Percentiles rank a stretch among this genome's conserved stretches.
These are phyloP conservation scores for Persicaria tinctoria DNA, from an alignment of 148 eudicot genomes.

Conservation along the genomic window DNA sequence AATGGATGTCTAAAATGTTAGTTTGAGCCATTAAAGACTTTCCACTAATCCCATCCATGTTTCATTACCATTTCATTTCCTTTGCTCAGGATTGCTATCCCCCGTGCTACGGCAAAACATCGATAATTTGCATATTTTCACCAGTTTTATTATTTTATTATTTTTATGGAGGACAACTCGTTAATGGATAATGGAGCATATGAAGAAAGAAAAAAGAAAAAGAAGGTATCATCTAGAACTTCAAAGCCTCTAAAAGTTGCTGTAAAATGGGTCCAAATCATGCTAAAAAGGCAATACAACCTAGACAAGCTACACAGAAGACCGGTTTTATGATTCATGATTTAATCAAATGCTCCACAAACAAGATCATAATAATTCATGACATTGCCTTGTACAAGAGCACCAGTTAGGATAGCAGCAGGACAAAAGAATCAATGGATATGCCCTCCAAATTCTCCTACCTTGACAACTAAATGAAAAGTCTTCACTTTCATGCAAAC, in stretches of 20 bases:
- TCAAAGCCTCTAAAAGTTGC: neutral
- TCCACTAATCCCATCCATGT: neutral
- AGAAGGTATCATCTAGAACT: neutral
- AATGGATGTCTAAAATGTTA: neutral
- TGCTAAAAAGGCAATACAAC: neutral
- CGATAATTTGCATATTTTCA: neutral
- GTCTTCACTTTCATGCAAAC: too few relatives aligned
- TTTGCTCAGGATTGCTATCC: neutral
- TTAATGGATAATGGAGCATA: neutral
- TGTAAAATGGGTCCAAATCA: neutral
- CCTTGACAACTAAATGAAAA: neutral
- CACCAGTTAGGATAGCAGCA: neutral
- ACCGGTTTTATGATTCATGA: neutral
- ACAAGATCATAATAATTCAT: neutral
- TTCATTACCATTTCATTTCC: neutral
- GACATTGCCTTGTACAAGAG: neutral
- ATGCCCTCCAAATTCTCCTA: neutral
- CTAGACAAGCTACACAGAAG: neutral
- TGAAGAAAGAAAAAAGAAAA: neutral
- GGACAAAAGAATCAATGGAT: neutral
- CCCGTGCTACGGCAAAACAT: neutral
- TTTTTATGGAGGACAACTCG: neutral
- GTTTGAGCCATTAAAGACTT: neutral
- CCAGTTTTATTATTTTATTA: too few relatives aligned
- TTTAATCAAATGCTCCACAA: neutral